Percentiles rank a stretch among this genome's conserved stretches.
Conservation (phyloP, 2,329 filamentous ascomycete genomes). For the Coleophoma eucalyptorum region DNA sequence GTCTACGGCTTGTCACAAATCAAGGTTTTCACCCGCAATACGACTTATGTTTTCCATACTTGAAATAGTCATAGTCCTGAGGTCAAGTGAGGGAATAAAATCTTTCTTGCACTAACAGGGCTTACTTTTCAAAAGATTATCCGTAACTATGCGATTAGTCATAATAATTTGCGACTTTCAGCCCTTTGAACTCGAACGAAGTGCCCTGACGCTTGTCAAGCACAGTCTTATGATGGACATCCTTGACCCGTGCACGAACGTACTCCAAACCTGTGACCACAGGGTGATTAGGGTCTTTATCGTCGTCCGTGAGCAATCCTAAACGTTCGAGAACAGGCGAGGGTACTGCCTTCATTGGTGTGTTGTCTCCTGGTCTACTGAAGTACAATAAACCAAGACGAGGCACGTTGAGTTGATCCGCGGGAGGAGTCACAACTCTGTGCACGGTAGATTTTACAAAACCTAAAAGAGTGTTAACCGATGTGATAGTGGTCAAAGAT, state of each 20-base stretch:
- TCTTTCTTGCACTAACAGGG: no score
- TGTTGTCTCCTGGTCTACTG: constrained; percentile 28
- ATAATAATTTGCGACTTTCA: constrained; percentile 34
- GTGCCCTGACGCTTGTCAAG: constrained; percentile 39
- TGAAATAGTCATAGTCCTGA: no score
- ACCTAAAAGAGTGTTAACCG: constrained; percentile 25
- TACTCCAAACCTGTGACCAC: constrained; percentile 39
- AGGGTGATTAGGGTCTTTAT: constrained; percentile 30
- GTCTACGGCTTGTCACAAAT: no score
- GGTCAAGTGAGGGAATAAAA: no score
- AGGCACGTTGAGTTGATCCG: constrained; percentile 39
- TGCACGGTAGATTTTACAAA: constrained; percentile 42
- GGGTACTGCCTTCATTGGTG: constrained; percentile 29
- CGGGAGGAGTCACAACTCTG: constrained; percentile 37
- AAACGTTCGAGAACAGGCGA: constrained; percentile 32
- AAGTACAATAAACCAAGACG: constrained; percentile 42
- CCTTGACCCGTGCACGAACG: constrained; percentile 40
- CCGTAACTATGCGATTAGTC: neutral
- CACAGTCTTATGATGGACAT: constrained; percentile 41
- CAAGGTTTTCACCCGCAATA: no score
- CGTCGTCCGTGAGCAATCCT: constrained; percentile 34
- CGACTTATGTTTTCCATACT: no score
- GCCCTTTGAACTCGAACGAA: constrained; percentile 37
- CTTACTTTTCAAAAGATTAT: no score
- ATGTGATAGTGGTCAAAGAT: neutral